Evolutionary conservation across 768 basidiomycete species (phyloP).

Genomic region (Trametes cingulata): DNA sequence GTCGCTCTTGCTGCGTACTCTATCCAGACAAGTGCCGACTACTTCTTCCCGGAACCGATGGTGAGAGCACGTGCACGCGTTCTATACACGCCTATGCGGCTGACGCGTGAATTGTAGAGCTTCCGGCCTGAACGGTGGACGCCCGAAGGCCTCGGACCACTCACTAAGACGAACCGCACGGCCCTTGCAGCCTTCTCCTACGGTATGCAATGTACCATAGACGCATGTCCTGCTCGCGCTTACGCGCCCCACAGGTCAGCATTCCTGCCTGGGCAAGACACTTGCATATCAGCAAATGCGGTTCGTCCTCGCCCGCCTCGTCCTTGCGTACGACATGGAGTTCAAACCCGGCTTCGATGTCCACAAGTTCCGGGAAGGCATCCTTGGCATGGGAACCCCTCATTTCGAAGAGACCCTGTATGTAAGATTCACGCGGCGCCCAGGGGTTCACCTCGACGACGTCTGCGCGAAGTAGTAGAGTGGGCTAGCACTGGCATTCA

Average conservation of each 20-base stretch:
- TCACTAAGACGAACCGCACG: constrained; percentile 1
- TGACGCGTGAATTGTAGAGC: background rate
- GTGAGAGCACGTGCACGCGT: constrained; percentile 1
- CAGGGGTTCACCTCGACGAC: background rate
- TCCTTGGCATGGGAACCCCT: constrained; percentile 34
- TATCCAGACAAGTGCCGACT: constrained; percentile 30
- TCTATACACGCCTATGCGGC: no score
- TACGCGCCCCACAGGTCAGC: constrained; percentile 29
- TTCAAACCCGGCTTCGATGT: constrained; percentile 32
- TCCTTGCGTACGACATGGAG: constrained; percentile 33
- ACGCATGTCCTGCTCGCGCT: background rate
- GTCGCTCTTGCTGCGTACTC: constrained; percentile 34
- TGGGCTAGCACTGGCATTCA: no score
- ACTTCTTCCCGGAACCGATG: constrained; percentile 33
- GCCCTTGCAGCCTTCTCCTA: constrained; percentile 23
- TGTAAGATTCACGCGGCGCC: background rate
- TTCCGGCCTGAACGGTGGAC: constrained; percentile 38
- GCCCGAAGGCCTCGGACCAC: constrained; percentile 31
- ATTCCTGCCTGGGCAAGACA: constrained; percentile 33
- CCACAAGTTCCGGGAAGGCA: constrained; percentile 28
- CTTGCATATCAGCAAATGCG: constrained; percentile 36
- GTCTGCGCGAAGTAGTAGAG: background rate
- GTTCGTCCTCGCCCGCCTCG: constrained; percentile 27
- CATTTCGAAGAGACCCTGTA: constrained; percentile 31
- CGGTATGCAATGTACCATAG: constrained; percentile 7